Conservation (phyloP, 2,329 filamentous ascomycete species). For the Sporothrix brunneoviolacea region DNA sequence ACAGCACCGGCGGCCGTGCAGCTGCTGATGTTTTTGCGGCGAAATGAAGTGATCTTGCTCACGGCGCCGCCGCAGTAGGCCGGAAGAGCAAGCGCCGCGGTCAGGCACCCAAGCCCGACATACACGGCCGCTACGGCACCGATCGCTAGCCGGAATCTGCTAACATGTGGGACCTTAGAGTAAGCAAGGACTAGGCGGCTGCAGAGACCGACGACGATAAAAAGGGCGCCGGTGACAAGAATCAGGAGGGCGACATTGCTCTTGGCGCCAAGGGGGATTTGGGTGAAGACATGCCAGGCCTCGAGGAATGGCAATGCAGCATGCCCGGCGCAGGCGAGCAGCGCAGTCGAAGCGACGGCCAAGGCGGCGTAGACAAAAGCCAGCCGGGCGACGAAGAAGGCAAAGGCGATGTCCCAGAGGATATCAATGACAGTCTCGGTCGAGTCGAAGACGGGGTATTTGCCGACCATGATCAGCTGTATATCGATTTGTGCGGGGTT, state of each 20-base stretch:
- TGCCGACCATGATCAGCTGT: not conserved
- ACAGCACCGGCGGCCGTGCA: conserved; percentile 1
- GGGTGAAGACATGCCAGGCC: not conserved
- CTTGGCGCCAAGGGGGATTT: not conserved
- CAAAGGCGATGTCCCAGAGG: conserved; percentile 32
- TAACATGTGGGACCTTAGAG: conserved; percentile 25
- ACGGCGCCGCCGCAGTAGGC: conserved; percentile 25
- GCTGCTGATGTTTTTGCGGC: conserved; percentile 1
- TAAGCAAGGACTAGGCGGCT: conserved; percentile 21
- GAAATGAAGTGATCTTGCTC: too few species aligned
- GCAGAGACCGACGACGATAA: conserved; percentile 18
- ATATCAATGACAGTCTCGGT: conserved; percentile 30
- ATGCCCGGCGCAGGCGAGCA: conserved; percentile 23
- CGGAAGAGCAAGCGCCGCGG: not conserved
- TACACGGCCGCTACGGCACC: conserved; percentile 23
- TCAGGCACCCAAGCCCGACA: conserved; percentile 14
- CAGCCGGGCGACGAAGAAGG: conserved; percentile 24
- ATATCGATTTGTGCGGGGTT: not conserved
- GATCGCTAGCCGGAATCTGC: conserved; percentile 25
- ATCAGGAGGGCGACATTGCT: not conserved
- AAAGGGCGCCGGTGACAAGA: not conserved
- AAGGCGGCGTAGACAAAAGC: conserved; percentile 14
- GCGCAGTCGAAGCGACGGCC: conserved; percentile 25
- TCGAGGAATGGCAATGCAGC: conserved; percentile 1
- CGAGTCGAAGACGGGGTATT: conserved; percentile 24